These are phyloP conservation scores for Eucalyptus sp. DNA, from an alignment of 345 rosid genomes.

Conservation along the genomic window DNA sequence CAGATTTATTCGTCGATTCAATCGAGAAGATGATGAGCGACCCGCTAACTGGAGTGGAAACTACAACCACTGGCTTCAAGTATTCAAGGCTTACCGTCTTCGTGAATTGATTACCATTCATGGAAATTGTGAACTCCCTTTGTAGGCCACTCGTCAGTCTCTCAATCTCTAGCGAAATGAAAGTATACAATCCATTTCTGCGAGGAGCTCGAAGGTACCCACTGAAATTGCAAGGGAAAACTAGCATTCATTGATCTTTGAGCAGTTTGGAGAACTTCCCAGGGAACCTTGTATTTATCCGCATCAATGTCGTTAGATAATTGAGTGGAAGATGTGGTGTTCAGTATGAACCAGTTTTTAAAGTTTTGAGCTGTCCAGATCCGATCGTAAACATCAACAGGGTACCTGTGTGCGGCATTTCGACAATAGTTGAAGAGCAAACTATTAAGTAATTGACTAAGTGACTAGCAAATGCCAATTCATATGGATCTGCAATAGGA, in stretches of 20 bases:
- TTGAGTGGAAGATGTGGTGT: not conserved
- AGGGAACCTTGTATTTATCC: not conserved
- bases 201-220: accelerated
- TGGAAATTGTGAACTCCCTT: not conserved
- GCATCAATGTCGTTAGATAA: not conserved
- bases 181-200: not conserved
- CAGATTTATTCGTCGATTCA: not conserved
- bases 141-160: not conserved
- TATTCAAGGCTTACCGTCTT: not conserved
- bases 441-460: not conserved
- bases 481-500: not conserved
- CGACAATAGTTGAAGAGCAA: not conserved
- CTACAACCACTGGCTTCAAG: not conserved
- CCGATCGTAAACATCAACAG: not conserved
- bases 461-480: not conserved
- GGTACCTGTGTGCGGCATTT: not conserved
- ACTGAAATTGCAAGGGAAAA: not conserved
- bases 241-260: not conserved
- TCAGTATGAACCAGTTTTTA: not conserved
- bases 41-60: not conserved
- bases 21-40: not conserved
- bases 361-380: not conserved
- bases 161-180: constrained; percentile 6
- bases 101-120: not conserved
- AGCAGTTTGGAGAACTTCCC: not conserved